Base-by-base conservation (phyloP, 345 rosid genomes). In the Arabis hirsuta region DNA sequence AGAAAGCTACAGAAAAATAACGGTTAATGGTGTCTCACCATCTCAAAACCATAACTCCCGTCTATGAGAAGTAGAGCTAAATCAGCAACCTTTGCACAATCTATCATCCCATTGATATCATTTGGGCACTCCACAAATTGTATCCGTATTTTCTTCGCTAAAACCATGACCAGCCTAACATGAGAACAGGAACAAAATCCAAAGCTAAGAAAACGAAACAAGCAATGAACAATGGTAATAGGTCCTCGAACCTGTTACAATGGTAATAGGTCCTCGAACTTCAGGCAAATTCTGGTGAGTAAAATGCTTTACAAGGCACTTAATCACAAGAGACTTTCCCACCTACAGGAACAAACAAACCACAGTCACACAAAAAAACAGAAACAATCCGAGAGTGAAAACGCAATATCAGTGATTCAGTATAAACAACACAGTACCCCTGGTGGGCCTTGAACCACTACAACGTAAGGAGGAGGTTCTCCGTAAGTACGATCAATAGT, bases 21-120 rank as follows among this genome's bases (percentile, higher is more conserved):
- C 57, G 7, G 55, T 31, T 0, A 47, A 24, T 6, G 27, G 44
- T 8, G 14, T 71, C 85, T 80, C 72, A 92, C 96, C 96, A 93
- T 95, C 85, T 95, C 99, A 78, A 95, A 95, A 50, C 99, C 97
- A 56, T 91, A 94, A 81, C 99, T 94, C 80, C 93, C 99, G 64
- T 91, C 97, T 53, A 86, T 82, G 62, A 95, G 82, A 62, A 95
- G 96, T 73, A 95, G 51, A 24, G 97, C 97, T 65, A 95, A 74
- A 85, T 95, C 97, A 74, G 97, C 96, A 80, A 78, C 77, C 80
- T 95, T 95, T 12, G 97, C 96, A 76, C 91, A 86, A 76, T 91
- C 97, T 44, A 95, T 79, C 99, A 95, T 95, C 69, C 93, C 96
- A 81, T 95, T 95, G 74, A 95, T 86, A 73, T 95, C 96, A 84